Base-by-base conservation (phyloP, 2,329 filamentous ascomycete species). In the Alternaria gaisen region DNA sequence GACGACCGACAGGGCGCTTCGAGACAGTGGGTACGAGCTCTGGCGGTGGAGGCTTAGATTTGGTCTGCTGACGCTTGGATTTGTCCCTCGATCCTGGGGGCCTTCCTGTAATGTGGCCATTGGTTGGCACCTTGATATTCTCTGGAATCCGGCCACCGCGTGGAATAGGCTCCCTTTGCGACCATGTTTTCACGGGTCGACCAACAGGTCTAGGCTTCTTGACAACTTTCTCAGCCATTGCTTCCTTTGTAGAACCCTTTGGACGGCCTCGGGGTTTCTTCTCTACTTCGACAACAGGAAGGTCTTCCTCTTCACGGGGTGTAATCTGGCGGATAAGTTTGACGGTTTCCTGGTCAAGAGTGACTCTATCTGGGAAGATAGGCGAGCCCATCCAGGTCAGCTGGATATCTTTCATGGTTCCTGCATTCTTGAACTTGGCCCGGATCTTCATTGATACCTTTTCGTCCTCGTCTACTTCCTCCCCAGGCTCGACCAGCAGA, bases 371-470 rank as follows among this genome's bases (percentile, higher is more conserved):
- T 0, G 74, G 65, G 18, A 73, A 77, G 8, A 78, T 76, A 0
- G 76, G 76, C 8, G 67, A 68, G 2, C 77, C 77, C 69, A 78
- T 71, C 77, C 76, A 79, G 14, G 76, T 79, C 43, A 79, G 57
- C 30, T 74, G 73, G 11, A 79, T 73, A 46, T 79, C 77, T 46
- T 72, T 75, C 18, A 60, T 66, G 2, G 69, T 73, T 7, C 71
- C 74, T 3, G 65, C 34, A 44, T 64, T 68, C 20, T 59, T 54
- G 46, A 65, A 70, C 34, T 67, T 64, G 18, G 64, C 42, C 14
- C 38, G 5, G 10, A 36, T 34, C 32, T 66, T 61, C 36, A 47
- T 60, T 32, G 46, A 43, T 42, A 14, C 38, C 34, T 54, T 58
- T 40, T 46, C 28, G n/a, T 46, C 53, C 26, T 59, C 50, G 32